Evolutionary conservation across 2,329 filamentous ascomycete species (phyloP).

Genomic region (Paraphaeosphaeria sporulosa): DNA sequence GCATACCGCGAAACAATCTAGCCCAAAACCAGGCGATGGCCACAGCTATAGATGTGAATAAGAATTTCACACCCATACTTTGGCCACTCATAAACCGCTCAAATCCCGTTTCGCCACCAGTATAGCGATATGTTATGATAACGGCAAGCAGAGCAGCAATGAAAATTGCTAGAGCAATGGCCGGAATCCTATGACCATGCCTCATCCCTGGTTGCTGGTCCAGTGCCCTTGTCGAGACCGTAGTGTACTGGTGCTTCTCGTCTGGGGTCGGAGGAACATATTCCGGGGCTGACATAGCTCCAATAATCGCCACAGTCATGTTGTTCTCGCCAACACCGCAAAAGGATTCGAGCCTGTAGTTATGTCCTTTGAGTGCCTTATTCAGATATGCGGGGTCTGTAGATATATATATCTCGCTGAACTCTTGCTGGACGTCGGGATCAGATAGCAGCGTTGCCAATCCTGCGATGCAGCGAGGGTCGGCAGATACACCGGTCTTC

Average conservation of each 20-base stretch:
- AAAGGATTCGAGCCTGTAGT: background rate
- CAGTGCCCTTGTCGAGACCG: background rate
- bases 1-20: conserved; percentile 13
- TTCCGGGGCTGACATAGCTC: background rate
- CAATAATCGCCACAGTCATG: conserved; percentile 3
- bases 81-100: conserved; percentile 20
- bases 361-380: conserved; percentile 4
- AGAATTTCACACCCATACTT: conserved; percentile 16
- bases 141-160: conserved; percentile 3
- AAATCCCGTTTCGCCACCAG: conserved; percentile 14
- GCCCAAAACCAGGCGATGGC: conserved; percentile 14
- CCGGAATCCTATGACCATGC: background rate
- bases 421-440: conserved; percentile 9
- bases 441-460: conserved; percentile 4
- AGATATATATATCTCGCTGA: background rate
- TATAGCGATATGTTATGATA: conserved; percentile 13
- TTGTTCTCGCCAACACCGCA: background rate
- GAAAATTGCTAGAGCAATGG: conserved; percentile 4
- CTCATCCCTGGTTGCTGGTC: conserved; percentile 1
- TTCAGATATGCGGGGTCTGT: background rate
- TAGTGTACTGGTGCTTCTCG: conserved; percentile 5
- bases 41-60: conserved; percentile 16
- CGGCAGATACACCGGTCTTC: background rate
- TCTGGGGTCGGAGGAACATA: background rate
- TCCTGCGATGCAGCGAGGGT: conserved; percentile 15